Evolutionary conservation across 208 protist species (phyloP), one percentile per base, ranked within the genome.

Genomic region (Balamuthia mandrillaris): DNA sequence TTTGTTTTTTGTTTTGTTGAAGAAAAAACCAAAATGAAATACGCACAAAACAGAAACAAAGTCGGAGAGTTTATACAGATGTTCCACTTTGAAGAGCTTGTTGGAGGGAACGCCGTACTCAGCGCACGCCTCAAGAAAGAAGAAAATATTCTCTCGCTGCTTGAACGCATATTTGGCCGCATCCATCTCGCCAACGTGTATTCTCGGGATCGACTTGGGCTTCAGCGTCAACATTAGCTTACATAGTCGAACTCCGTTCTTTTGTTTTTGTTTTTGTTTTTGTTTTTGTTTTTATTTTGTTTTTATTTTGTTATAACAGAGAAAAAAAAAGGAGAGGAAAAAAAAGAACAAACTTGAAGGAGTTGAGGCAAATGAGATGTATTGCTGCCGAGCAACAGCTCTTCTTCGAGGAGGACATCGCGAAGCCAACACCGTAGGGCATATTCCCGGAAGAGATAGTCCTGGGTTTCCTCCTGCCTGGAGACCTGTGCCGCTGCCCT

Each of bases 31-130:
- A 29, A 21, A 7, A 29, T 6, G 16, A 29, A 29, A 29, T 29
- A 74, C 65, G 65, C 51, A 74, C 65, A 74, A 42, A n/a, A 74
- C 65, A 35, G 44, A 52, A 42, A 74, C 35, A n/a, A 74, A 42
- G 21, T 74, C 51, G n/a, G 44, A 52, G 24, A 52, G 39, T 24
- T 74, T 42, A 27, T 74, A 74, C 2, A 74, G 41, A 29, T 74
- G 39, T 16, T 35, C 65, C 6, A 74, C 65, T n/a, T 35, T 49
- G 65, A 74, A 74, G 39, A 52, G 44, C 65, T 74, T 74, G 39
- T 74, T 74, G 2, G 65, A 7, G 37, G 65, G 65, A 24, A 74
- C 44, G 65, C 35, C 41, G 65, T 74, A 6, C 35, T 74, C 65
- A 24, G 44, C 65, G 37, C 44, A 42, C 24, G 65, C 65, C 65